Base-by-base conservation (phyloP, 192 early-diverging fungal species). In the Podila epicladia region DNA sequence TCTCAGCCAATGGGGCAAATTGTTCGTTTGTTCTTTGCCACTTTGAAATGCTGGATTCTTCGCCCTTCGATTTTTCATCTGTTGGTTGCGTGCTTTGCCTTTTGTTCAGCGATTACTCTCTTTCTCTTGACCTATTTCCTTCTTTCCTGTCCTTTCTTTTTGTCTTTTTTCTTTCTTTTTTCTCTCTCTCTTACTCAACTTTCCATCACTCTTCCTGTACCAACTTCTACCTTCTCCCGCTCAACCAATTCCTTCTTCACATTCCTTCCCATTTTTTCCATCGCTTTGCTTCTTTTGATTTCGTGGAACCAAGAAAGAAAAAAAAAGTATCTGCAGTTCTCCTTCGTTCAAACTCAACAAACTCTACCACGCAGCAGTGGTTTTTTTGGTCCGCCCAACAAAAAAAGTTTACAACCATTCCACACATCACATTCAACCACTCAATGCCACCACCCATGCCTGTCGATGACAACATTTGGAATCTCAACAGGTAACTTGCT, bases 381-480 rank as follows among this genome's bases (percentile, higher is more conserved):
- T 45, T 37, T 45, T 4, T 45, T 45, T 45, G 12, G 41, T 17
- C 41, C 41, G 41, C 41, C 41, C 41, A 45, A 45, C 41, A 45
- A 45, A 45, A 45, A 41, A 45, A 45, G 41, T 45, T 45, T 45
- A 45, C 41, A 37, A 45, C 41, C 41, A 45, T 45, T 45, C 41
- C 41, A 45, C 41, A 45, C 41, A 45, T 17, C 22, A 63, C n/a
- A 53, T 22, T 7, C n/a, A 50, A 26, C 17, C 59, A 32, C 4
- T 33, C 22, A 15, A 72, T 80, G 77, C 77, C 77, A 0, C 77
- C 77, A 28, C 77, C 77, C 20, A 80, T 80, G 71, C 77, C 77
- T 19, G 63, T 80, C 22, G 77, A 80, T 55, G 77, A 80, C 67
- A 80, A 80, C 66, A 80, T 80, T 32, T 80, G 77, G 77, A 80